Evolutionary conservation across 163 green algal species (phyloP).

Genomic region (Smithsoniella earleae): DNA sequence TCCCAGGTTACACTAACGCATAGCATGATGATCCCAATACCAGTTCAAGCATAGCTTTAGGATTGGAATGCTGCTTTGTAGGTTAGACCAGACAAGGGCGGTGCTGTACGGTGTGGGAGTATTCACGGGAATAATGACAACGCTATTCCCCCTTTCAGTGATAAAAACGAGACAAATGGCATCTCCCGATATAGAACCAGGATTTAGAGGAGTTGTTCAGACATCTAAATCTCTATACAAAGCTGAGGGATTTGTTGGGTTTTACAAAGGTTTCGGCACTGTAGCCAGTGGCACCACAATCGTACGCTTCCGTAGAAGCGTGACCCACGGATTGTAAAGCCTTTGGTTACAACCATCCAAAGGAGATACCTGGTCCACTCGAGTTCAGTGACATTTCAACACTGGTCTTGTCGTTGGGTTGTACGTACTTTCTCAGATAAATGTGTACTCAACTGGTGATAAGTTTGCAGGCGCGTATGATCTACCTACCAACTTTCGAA

Average conservation of each 20-base stretch:
- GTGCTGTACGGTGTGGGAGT: conserved; percentile 8
- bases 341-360: too few species aligned
- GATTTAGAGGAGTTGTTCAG: not conserved
- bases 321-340: too few species aligned
- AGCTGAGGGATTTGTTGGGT: conserved; percentile 1
- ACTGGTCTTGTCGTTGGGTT: too few species aligned
- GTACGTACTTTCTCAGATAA: too few species aligned
- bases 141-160: conserved; percentile 9
- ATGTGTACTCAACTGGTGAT: too few species aligned
- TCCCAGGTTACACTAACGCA: too few species aligned
- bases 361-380: too few species aligned
- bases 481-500: conserved; percentile 27
- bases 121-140: conserved; percentile 6
- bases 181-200: not conserved
- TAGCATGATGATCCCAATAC: too few species aligned
- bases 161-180: conserved; percentile 28
- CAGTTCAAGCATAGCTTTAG: too few species aligned
- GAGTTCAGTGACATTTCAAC: too few species aligned
- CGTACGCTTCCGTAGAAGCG: not conserved
- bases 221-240: not conserved
- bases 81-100: not conserved
- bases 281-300: not conserved
- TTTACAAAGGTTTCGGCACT: conserved; percentile 13
- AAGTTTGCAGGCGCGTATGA: conserved; percentile 29
- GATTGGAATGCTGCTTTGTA: too few species aligned